Evolutionary conservation across 768 basidiomycete species (phyloP), one percentile per base, ranked within the genome.

Genomic region (Amanita rubescens): DNA sequence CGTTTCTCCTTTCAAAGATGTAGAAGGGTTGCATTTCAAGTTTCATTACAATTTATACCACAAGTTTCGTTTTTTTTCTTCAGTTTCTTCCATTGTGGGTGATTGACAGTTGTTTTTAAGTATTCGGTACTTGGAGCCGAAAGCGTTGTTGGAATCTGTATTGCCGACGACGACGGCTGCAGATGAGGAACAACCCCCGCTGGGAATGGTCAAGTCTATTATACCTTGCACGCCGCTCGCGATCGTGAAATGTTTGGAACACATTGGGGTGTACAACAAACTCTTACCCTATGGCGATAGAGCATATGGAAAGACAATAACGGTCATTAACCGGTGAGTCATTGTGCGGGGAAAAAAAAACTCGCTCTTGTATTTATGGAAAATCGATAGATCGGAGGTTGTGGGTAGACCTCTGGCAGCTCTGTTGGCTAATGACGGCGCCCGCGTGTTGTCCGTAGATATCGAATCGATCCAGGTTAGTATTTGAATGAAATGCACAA

Each of bases 341-440:
- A n/a, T 48, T 50, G 14, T 34, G 51, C 33, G 10, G 2, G 22
- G 35, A 48, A 48, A 7, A 12, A 14, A 14, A 33, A 27, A 5
- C 46, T 32, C 20, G n/a, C 19, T 5, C 7, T 33, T 32, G n/a
- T n/a, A n/a, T n/a, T 22, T 32, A 14, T 33, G 33, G 24, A 27
- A 7, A 15, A 19, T 49, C n/a, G 48, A 19, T 60, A 91, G 93
- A 57, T 94, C 91, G 35, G 96, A 99, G 67, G 96, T 99, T 33
- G 96, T 99, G 14, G 96, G 96, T 15, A 78, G 96, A 55, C 96
- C 95, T 11, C 76, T 98, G n/a, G 95, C 94, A 0, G 96, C 96
- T 3, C 74, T 99, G 43, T 78, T 98, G 38, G 83, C 94, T 3
- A 99, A 99, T 65, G 96, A 99, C 64, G 96, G 96, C 25, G 96